phyloP scores from a whole-genome alignment of 2,329 filamentous ascomycete genomes.

The Thermothelomyces thermophilus region DNA sequence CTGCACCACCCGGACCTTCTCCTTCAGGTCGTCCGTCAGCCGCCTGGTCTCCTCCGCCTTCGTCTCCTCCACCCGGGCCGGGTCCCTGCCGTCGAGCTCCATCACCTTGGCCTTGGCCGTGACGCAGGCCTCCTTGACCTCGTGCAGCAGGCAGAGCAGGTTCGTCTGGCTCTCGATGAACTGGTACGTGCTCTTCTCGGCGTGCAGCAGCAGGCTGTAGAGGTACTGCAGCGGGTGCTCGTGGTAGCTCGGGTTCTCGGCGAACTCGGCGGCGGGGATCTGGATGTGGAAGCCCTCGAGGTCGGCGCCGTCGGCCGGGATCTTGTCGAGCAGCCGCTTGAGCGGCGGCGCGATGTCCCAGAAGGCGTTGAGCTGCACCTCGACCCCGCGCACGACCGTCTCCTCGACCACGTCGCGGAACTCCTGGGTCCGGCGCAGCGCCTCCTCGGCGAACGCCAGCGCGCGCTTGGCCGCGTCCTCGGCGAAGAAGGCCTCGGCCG shows the following conservation, averaged over 20 bases:
- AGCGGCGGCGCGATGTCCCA: conserved; percentile 95
- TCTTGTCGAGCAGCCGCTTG: conserved; percentile 68
- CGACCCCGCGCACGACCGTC: conserved; percentile 81
- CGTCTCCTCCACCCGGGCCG: conserved; percentile 46
- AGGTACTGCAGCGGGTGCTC: conserved; percentile 84
- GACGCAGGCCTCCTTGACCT: conserved; percentile 76
- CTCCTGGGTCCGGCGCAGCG: conserved; percentile 64
- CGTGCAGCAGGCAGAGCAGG: conserved; percentile 79
- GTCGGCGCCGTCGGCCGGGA: conserved; percentile 48
- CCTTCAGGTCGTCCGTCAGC: conserved; percentile 81
- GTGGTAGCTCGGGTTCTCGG: conserved; percentile 78
- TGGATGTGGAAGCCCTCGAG: conserved; percentile 60
- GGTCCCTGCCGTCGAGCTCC: conserved; percentile 54
- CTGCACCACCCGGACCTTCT: conserved; percentile 85
- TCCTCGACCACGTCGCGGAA: conserved; percentile 75
- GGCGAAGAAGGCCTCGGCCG: conserved; percentile 75
- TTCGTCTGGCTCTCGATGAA: conserved; percentile 96
- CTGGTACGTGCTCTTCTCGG: conserved; percentile 89
- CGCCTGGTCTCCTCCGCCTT: conserved; percentile 59
- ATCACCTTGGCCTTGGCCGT: conserved; percentile 57
- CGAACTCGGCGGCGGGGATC: conserved; percentile 71
- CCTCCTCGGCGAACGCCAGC: conserved; percentile 62
- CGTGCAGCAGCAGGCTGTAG: conserved; percentile 75
- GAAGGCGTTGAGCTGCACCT: conserved; percentile 86
- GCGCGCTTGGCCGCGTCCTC: conserved; percentile 70